Conservation (phyloP, 2,329 filamentous ascomycete genomes). For the Drechslerella dactyloides region DNA sequence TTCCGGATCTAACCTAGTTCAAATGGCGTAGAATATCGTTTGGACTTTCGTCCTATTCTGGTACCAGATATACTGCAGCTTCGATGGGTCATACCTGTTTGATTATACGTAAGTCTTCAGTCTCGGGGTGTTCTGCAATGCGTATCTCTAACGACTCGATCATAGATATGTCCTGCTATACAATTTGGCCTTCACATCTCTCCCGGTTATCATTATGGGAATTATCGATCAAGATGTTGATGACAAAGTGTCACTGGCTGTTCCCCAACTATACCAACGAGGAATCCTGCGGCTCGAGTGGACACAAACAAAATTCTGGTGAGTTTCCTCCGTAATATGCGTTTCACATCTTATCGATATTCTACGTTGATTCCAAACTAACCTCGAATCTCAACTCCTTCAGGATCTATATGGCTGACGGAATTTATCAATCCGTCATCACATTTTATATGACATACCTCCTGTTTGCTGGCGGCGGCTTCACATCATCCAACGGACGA, state of each 20-base stretch:
- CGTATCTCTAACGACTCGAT: slow-evolving; percentile 7
- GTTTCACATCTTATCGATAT: background rate
- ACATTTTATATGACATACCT: slow-evolving; percentile 92
- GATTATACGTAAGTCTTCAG: slow-evolving; percentile 73
- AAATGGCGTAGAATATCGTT: slow-evolving; percentile 75
- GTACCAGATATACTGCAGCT: slow-evolving; percentile 95
- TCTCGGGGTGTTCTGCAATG: background rate
- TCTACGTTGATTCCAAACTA: background rate
- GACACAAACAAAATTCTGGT: slow-evolving; percentile 97
- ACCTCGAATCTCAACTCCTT: slow-evolving; percentile 55
- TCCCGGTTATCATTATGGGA: slow-evolving; percentile 94
- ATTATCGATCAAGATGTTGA: slow-evolving; percentile 96
- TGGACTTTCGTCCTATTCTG: slow-evolving; percentile 98
- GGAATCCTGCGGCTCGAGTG: slow-evolving; percentile 96
- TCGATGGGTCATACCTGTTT: slow-evolving; percentile 95
- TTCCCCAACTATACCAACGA: slow-evolving; percentile 91
- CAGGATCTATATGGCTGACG: slow-evolving; percentile 92
- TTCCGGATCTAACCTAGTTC: slow-evolving; percentile 52
- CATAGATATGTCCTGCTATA: slow-evolving; percentile 83
- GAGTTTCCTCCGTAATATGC: slow-evolving; percentile 58
- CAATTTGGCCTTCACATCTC: slow-evolving; percentile 94
- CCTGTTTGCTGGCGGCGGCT: slow-evolving; percentile 72
- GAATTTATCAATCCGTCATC: slow-evolving; percentile 90
- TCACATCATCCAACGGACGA: slow-evolving; percentile 74
- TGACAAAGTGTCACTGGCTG: slow-evolving; percentile 88